Percentiles rank a stretch among this genome's conserved stretches.
phyloP scores from a whole-genome alignment of 305 asterid species.

The Fraxinus sp. region DNA sequence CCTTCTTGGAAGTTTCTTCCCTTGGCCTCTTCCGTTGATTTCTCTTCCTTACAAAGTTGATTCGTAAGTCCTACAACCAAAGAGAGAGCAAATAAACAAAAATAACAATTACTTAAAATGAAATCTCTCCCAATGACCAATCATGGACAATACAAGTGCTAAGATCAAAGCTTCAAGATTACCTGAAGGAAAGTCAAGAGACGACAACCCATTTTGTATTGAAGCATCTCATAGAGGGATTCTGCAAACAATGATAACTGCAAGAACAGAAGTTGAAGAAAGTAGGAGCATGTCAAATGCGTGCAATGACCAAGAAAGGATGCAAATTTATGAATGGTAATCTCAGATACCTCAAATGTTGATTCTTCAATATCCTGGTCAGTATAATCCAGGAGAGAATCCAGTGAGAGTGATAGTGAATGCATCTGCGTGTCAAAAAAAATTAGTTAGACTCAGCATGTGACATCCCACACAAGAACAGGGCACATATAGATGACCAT shows the following conservation, averaged over 20 bases:
- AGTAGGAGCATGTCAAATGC: not conserved
- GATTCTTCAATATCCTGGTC: conserved; percentile 83
- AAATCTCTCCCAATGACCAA: not conserved
- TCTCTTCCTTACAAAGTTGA: conserved; percentile 54
- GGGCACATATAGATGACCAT: conserved; percentile 6
- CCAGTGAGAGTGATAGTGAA: conserved; percentile 86
- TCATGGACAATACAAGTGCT: not conserved
- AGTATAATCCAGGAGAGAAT: conserved; percentile 88
- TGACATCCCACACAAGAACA: conserved; percentile 9
- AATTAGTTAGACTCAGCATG: conserved; percentile 15
- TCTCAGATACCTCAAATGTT: conserved; percentile 69
- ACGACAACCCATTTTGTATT: conserved; percentile 88
- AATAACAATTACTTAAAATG: not conserved
- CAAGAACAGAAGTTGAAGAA: conserved; percentile 26
- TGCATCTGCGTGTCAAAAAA: conserved; percentile 49
- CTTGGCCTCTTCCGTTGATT: conserved; percentile 74
- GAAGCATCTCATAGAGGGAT: conserved; percentile 90
- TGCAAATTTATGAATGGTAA: not conserved
- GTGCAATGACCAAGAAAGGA: conserved; percentile 4
- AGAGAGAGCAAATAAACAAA: not conserved
- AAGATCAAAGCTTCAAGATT: conserved; percentile 27
- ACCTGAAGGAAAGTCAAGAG: conserved; percentile 90
- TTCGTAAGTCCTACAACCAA: conserved; percentile 58
- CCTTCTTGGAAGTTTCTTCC: conserved; percentile 53
- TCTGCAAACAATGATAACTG: conserved; percentile 94